Conservation (phyloP, 148 eudicot species). For the Agrostemma githago region DNA sequence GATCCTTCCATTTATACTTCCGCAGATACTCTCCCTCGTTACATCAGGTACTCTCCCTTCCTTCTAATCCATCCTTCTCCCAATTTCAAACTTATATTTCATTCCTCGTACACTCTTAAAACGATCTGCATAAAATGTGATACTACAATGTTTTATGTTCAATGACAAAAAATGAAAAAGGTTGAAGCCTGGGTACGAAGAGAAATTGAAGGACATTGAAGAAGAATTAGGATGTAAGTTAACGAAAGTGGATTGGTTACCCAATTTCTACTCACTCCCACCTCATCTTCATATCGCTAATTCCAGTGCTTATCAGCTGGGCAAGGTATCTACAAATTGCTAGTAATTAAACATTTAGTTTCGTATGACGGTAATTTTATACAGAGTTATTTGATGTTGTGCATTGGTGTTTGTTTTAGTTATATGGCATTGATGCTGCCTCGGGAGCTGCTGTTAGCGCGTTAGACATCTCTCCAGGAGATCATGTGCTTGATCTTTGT, state of each 20-base stretch:
- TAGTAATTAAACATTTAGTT: neutral
- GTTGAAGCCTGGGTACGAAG: conserved; percentile 72
- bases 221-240: conserved; percentile 53
- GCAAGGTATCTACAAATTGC: conserved; percentile 47
- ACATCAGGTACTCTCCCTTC: conserved; percentile 49
- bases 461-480: conserved; percentile 55
- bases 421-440: conserved; percentile 96
- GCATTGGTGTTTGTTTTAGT: conserved; percentile 32
- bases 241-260: conserved; percentile 62
- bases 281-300: conserved; percentile 71
- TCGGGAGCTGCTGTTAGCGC: conserved; percentile 96
- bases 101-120: neutral
- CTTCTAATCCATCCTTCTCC: neutral
- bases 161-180: conserved; percentile 24
- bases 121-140: neutral
- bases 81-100: neutral
- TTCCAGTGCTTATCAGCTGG: conserved; percentile 68
- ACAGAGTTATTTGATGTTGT: neutral
- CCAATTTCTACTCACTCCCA: conserved; percentile 63
- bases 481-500: conserved; percentile 92
- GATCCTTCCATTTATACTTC: conserved; percentile 62
- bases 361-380: neutral
- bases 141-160: neutral
- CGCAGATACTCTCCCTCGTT: conserved; percentile 61
- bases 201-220: conserved; percentile 57